phyloP scores from a whole-genome alignment of 2,329 filamentous ascomycete genomes.

The Lecanicillium sp. region DNA sequence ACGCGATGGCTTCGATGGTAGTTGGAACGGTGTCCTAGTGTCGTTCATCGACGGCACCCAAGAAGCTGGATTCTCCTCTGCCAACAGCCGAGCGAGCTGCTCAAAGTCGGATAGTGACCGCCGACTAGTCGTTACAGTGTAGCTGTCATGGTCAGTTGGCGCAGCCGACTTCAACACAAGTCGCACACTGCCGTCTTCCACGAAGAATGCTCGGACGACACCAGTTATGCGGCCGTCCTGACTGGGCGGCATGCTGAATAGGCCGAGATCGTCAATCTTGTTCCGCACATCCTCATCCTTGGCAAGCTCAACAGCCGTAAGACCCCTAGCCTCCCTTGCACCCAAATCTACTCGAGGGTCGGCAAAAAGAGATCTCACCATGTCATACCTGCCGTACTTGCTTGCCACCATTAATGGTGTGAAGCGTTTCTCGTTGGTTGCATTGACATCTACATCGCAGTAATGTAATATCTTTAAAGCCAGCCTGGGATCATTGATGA shows the following conservation, averaged over 20 bases:
- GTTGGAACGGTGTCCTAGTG: constrained; percentile 80
- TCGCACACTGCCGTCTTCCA: constrained; percentile 89
- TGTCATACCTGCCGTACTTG: constrained; percentile 93
- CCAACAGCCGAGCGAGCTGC: constrained; percentile 73
- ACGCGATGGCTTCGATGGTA: constrained; percentile 84
- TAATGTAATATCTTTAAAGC: constrained; percentile 67
- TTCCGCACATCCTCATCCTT: constrained; percentile 98
- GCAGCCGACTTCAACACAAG: constrained; percentile 92
- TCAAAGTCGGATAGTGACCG: constrained; percentile 86
- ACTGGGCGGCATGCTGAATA: constrained; percentile 67
- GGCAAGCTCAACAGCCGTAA: constrained; percentile 91
- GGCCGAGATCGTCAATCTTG: constrained; percentile 84
- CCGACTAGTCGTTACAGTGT: constrained; percentile 90
- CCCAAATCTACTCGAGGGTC: constrained; percentile 82
- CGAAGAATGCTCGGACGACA: constrained; percentile 91
- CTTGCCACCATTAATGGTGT: constrained; percentile 96
- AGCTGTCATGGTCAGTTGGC: constrained; percentile 70
- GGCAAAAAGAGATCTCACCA: constrained; percentile 79
- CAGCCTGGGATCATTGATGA: constrained; percentile 78
- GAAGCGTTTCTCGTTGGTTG: constrained; percentile 88
- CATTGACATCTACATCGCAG: constrained; percentile 94
- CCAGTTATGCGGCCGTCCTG: constrained; percentile 78
- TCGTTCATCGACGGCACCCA: constrained; percentile 79
- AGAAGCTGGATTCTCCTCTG: constrained; percentile 86
- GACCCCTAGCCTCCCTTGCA: constrained; percentile 73